Base-by-base conservation (phyloP, 192 early-diverging fungal genomes). In the Thamnidium elegans region DNA sequence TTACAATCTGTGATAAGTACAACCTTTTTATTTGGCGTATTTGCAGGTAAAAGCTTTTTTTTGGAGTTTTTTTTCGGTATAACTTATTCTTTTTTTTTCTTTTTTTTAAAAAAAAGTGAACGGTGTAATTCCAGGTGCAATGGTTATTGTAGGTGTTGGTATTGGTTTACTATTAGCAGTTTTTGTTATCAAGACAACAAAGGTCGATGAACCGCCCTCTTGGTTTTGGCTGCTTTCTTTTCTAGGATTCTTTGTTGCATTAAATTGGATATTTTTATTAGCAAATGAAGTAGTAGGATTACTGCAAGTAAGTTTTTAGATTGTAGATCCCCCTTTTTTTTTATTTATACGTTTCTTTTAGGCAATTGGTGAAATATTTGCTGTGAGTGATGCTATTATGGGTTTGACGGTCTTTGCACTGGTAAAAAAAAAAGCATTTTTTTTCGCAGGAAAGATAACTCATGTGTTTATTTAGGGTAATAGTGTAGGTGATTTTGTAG, bases 241-340 rank as follows among this genome's bases (percentile, higher is more conserved):
- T 66, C 66, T 82, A 10, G 94, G 94, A 15, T 94, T 96, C 60
- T 62, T 86, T 32, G 78, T 89, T 17, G 86, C 86, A 0, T 83
- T 96, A 34, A 75, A 81, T 1, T 96, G 94, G 94, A 87, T 96
- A 14, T 91, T 88, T 73, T 67, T 93, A n/a, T 76, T 94, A 45
- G 93, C 94, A 0, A 90, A 90, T 70, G 93, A 95, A 67, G 84
- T 96, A 23, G 93, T 98, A 4, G 87, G 88, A 3, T 72, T 95
- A 6, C 76, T 96, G n/a, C 89, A 81, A 64, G 78, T 80, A 69
- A 46, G 30, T 26, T 26, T 26, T 19, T 51, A 19, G 3, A 26
- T 26, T 26, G 26, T 39, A 39, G 5, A 39, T 39, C 4, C 17
- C 19, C 21, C 6, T 50, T 50, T 5, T 20, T 50, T 50, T 50